phyloP scores from a whole-genome alignment of 306 rosid species.

The Fragaria vesca region DNA sequence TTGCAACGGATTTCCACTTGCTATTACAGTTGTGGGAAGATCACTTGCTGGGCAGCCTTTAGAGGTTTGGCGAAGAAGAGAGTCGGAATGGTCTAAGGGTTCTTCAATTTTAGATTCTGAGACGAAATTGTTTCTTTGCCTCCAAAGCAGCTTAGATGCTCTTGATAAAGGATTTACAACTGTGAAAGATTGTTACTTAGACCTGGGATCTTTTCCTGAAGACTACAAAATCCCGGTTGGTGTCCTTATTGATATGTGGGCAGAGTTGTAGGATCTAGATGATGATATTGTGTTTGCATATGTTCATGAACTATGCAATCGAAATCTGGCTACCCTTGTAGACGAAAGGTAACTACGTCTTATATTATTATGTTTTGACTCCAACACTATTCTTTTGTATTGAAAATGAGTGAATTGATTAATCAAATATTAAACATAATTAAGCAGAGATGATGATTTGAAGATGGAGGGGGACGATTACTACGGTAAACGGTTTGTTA shows the following conservation, averaged over 20 bases:
- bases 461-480: conserved; percentile 32
- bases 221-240: conserved; percentile 43
- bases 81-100: conserved; percentile 22
- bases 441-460: not conserved
- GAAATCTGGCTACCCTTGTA: conserved; percentile 35
- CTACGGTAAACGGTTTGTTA: conserved; percentile 39
- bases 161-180: conserved; percentile 11
- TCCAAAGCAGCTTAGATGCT: conserved; percentile 41
- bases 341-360: not conserved
- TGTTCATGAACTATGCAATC: conserved; percentile 25
- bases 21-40: conserved; percentile 37
- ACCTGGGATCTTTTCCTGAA: conserved; percentile 58
- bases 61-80: conserved; percentile 30
- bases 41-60: conserved; percentile 25
- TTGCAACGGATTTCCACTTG: conserved; percentile 52
- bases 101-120: conserved; percentile 24
- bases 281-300: conserved; percentile 38
- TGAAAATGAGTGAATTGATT: too few species aligned
- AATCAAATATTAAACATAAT: too few species aligned
- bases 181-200: conserved; percentile 43
- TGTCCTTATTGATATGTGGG: conserved; percentile 55
- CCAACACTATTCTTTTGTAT: too few species aligned
- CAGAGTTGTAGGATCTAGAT: conserved; percentile 35
- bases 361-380: too few species aligned
- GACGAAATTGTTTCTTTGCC: conserved; percentile 22